These are phyloP conservation scores for Tulasnella sp. DNA, from an alignment of 768 basidiomycete species.

Conservation along the genomic window DNA sequence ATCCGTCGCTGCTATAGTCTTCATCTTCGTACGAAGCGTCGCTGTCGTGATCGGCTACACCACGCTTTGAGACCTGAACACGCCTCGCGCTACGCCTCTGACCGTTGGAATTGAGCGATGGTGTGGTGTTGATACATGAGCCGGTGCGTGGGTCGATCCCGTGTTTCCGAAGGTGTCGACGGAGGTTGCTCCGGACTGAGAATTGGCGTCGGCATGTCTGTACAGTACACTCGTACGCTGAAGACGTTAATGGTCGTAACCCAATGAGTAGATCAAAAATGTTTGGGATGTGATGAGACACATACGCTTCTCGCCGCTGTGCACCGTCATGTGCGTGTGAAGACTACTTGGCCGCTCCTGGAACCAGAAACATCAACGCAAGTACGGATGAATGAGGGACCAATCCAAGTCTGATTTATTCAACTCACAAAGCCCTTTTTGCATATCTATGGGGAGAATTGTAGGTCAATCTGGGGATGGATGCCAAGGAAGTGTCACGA, in stretches of 20 bases:
- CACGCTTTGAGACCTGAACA: not conserved
- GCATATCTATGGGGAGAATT: not conserved
- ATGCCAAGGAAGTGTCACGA: not conserved
- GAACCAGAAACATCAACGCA: not conserved
- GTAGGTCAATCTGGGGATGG: not conserved
- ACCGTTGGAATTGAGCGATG: no score
- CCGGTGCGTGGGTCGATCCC: not conserved
- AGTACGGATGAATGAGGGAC: not conserved
- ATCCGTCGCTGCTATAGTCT: no score
- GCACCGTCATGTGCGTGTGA: conserved; percentile 47
- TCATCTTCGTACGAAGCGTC: no score
- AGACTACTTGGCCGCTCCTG: conserved; percentile 41
- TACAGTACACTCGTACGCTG: not conserved
- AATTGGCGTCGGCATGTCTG: conserved; percentile 2
- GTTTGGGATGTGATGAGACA: conserved; percentile 8
- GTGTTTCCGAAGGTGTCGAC: conserved; percentile 8
- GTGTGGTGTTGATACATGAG: no score
- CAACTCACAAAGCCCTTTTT: conserved; percentile 2
- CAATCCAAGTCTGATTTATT: not conserved
- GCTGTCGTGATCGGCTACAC: not conserved
- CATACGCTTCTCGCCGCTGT: conserved; percentile 43
- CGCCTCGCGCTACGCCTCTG: no score
- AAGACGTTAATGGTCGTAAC: not conserved
- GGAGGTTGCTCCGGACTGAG: conserved; percentile 7
- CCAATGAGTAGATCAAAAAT: not conserved